These are phyloP conservation scores for Aspergillus sp. DNA, from an alignment of 2,329 filamentous ascomycete genomes.

Conservation along the genomic window DNA sequence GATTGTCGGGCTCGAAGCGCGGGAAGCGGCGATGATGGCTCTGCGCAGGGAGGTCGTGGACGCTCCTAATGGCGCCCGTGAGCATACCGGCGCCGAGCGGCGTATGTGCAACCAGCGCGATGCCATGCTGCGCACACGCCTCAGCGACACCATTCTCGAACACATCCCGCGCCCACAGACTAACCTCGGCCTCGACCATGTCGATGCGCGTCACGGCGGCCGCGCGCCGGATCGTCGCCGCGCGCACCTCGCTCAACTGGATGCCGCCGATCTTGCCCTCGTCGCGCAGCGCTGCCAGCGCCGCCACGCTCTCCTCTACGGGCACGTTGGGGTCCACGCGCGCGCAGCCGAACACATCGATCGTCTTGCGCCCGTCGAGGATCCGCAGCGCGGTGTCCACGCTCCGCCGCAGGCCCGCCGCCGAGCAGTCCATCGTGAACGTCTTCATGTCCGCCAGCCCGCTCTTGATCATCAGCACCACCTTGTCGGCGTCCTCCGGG, in stretches of 20 bases:
- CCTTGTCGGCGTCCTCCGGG: slow-evolving; percentile 27
- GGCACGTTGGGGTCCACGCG: slow-evolving; percentile 52
- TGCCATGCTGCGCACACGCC: slow-evolving; percentile 61
- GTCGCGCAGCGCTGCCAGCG: slow-evolving; percentile 28
- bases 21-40: slow-evolving; percentile 42
- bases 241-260: slow-evolving; percentile 34
- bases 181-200: slow-evolving; percentile 57
- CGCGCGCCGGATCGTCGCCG: slow-evolving; percentile 31
- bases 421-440: slow-evolving; percentile 47
- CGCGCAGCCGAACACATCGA: slow-evolving; percentile 58
- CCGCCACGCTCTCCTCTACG: slow-evolving; percentile 43
- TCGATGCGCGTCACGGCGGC: slow-evolving; percentile 44
- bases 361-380: slow-evolving; percentile 51
- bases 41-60: slow-evolving; percentile 55
- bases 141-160: slow-evolving; percentile 49
- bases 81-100: slow-evolving; percentile 64
- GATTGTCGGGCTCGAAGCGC: slow-evolving; percentile 62
- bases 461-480: slow-evolving; percentile 26
- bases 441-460: slow-evolving; percentile 30
- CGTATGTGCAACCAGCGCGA: slow-evolving; percentile 71
- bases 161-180: slow-evolving; percentile 53
- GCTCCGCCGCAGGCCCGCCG: slow-evolving; percentile 51
- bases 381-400: slow-evolving; percentile 54
- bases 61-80: slow-evolving; percentile 51
- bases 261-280: slow-evolving; percentile 39